phyloP scores from a whole-genome alignment of 2,329 filamentous ascomycete genomes.

The Sarocladium kiliense region DNA sequence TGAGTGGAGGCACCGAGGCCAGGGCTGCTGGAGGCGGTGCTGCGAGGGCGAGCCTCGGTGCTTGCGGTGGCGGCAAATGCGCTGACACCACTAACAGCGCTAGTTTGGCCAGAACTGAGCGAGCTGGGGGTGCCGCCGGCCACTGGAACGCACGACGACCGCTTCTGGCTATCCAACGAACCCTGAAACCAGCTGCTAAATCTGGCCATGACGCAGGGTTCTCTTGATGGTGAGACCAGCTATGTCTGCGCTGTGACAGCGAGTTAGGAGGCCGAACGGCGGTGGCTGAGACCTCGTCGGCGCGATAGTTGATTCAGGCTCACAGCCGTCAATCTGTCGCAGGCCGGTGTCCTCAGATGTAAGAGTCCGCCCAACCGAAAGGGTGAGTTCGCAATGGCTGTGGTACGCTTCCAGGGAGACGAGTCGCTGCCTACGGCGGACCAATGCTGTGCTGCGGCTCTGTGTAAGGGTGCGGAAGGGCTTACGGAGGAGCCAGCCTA shows the following conservation, averaged over 20 bases:
- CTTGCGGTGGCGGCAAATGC: slow-evolving; percentile 7
- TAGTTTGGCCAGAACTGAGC: not conserved
- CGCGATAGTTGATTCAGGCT: not conserved
- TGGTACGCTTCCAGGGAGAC: not conserved
- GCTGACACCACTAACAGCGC: slow-evolving; percentile 6
- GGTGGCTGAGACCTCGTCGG: not conserved
- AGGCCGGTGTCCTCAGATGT: not conserved
- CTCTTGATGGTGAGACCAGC: slow-evolving; percentile 2
- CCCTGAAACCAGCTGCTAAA: slow-evolving; percentile 6
- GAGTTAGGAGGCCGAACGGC: not conserved
- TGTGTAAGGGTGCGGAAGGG: slow-evolving; percentile 3
- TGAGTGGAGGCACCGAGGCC: slow-evolving; percentile 7
- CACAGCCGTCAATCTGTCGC: no score
- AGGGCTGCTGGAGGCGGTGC: not conserved
- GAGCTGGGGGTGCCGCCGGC: not conserved
- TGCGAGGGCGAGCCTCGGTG: slow-evolving; percentile 3
- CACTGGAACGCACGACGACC: slow-evolving; percentile 7
- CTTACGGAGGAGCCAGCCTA: not conserved
- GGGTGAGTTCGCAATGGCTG: not conserved
- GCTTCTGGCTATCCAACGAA: not conserved
- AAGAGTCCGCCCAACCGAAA: not conserved
- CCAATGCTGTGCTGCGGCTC: slow-evolving; percentile 2
- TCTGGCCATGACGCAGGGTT: slow-evolving; percentile 3
- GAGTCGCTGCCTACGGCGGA: not conserved
- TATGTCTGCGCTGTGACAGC: not conserved